Base-by-base conservation (phyloP, 208 protist genomes). In the Acanthamoeba lenticulata region DNA sequence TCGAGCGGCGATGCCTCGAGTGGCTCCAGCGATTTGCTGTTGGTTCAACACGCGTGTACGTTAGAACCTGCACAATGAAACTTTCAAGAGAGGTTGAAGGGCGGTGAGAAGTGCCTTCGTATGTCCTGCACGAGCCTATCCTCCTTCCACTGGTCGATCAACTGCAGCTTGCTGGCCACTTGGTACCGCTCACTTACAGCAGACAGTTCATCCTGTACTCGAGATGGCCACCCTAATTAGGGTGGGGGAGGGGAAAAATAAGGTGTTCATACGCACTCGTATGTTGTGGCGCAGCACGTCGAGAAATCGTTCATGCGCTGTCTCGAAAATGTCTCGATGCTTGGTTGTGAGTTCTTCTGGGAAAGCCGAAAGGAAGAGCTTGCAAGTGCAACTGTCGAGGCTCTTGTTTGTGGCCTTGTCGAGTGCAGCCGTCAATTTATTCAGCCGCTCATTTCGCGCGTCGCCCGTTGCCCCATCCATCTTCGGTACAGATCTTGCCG, bases 91-190 rank as follows among this genome's bases (percentile, higher is more conserved):
- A n/a, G n/a, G n/a, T n/a, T n/a, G n/a, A n/a, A n/a, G n/a, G n/a
- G n/a, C n/a, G 57, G 57, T 7, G 57, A 65, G 57, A 24, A 7
- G 6, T 49, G 49, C 72, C 72, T 83, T 83, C 72, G 15, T 11
- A 83, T 45, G 24, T 83, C 40, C 3, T 83, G 34, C 9, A 49
- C 42, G 19, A 83, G 6, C 21, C n/a, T 32, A n/a, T 49, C 24
- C 21, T 83, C 72, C 72, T 83, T 83, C 72, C 72, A 83, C 38
- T 83, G 72, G 29, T 83, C 72, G 17, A 83, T 44, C 38, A 83
- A 38, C 38, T 83, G 72, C 72, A 83, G 72, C 72, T 83, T 83
- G 11, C 19, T 36, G 1, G 72, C 72, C 1, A 83, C n/a, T 4
- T 83, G 24, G 29, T 83, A 83, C 11, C 72, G 34, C 7, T 83